Conservation (phyloP, 2,329 filamentous ascomycete species). For the Kalmusia sp. region DNA sequence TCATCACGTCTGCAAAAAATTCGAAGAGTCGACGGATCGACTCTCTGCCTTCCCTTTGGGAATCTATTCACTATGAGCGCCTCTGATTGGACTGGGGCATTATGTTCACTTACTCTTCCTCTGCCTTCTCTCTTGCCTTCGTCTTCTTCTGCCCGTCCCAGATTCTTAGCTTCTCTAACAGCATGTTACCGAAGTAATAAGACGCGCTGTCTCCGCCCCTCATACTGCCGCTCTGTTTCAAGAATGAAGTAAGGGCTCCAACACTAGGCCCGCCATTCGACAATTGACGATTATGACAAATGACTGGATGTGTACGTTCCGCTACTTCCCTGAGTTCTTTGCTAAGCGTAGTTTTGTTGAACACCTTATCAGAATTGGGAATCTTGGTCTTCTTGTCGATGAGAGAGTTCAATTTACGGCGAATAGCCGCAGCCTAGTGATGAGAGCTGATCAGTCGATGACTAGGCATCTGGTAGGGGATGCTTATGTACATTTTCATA, state of each 20-base stretch:
- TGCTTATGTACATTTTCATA: conserved; percentile 19
- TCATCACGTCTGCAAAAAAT: not conserved
- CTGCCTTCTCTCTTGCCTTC: conserved; percentile 19
- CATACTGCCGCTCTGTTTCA: conserved; percentile 24
- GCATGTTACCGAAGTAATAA: conserved; percentile 27
- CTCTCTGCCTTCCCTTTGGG: conserved; percentile 10
- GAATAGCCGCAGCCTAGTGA: conserved; percentile 17
- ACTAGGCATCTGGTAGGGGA: not conserved
- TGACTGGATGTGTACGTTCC: conserved; percentile 13
- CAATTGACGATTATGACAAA: conserved; percentile 3
- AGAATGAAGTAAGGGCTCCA: conserved; percentile 14
- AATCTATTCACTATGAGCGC: conserved; percentile 12
- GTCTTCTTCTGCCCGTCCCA: conserved; percentile 30
- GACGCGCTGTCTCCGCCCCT: conserved; percentile 21
- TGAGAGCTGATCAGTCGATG: not conserved
- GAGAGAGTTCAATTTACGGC: conserved; percentile 23
- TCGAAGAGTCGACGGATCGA: conserved; percentile 8
- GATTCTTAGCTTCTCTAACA: conserved; percentile 27
- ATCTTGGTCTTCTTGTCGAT: conserved; percentile 20
- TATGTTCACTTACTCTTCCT: conserved; percentile 19
- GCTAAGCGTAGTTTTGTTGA: conserved; percentile 20
- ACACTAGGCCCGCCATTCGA: conserved; percentile 13
- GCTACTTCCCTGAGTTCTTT: conserved; percentile 17
- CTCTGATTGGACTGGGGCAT: not conserved
- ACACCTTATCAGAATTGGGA: conserved; percentile 17